A percentile compares a stretch with the other conserved stretches of the same genome.
These are phyloP conservation scores for Xylaria nigripes DNA, from an alignment of 495 filamentous ascomycete species.

Conservation along the genomic window DNA sequence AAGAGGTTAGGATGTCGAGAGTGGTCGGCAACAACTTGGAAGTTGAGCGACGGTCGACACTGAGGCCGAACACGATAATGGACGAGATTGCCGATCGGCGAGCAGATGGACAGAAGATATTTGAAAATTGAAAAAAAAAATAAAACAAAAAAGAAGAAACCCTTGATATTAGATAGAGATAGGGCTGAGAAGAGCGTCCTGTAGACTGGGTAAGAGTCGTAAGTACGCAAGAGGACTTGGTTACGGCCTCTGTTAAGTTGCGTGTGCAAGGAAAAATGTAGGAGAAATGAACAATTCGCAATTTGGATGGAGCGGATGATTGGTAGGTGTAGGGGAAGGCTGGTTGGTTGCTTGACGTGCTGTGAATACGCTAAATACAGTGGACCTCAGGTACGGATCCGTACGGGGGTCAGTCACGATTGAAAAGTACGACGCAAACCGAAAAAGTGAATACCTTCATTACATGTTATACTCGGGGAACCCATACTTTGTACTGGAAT, in stretches of 20 bases:
- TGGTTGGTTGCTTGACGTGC: background rate
- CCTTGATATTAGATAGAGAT: background rate
- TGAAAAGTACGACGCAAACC: too few relatives aligned
- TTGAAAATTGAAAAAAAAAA: background rate
- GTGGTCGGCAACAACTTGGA: background rate
- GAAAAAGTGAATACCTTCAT: too few relatives aligned
- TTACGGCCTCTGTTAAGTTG: background rate
- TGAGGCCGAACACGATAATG: background rate
- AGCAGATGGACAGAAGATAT: background rate
- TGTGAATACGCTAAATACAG: background rate
- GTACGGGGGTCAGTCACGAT: too few relatives aligned
- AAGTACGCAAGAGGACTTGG: background rate
- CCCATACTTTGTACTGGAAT: too few relatives aligned
- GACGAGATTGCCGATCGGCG: too few relatives aligned
- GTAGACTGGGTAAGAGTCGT: background rate
- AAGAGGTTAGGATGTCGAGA: background rate
- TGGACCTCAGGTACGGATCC: too few relatives aligned
- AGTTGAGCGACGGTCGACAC: background rate
- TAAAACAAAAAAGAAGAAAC: background rate
- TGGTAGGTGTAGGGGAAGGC: background rate
- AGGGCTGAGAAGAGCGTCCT: background rate
- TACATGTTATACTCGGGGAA: too few relatives aligned
- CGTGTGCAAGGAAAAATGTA: background rate
- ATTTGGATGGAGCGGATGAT: background rate
- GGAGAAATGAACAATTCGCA: too few relatives aligned